Evolutionary conservation across 306 rosid genomes (phyloP).

Genomic region (Cicer chorassanicum): DNA sequence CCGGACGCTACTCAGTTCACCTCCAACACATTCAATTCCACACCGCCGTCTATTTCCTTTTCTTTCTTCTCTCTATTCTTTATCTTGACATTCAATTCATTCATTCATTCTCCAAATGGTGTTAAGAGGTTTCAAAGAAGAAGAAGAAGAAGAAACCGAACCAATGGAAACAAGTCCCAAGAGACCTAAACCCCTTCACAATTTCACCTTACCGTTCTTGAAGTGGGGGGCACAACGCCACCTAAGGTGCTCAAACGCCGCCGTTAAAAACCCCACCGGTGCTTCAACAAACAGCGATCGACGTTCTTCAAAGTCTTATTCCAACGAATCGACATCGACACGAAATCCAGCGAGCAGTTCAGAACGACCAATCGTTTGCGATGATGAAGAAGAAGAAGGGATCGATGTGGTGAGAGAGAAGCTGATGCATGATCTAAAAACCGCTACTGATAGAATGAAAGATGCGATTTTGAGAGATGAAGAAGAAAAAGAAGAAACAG

Average conservation of each 20-base stretch:
- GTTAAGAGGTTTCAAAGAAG: slow-evolving; percentile 36
- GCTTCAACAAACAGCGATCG: slow-evolving; percentile 42
- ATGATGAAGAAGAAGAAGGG: slow-evolving; percentile 51
- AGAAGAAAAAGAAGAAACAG: neutral
- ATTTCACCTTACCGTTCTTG: slow-evolving; percentile 69
- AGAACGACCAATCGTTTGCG: slow-evolving; percentile 42
- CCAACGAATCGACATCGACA: slow-evolving; percentile 40
- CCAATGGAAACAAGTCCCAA: slow-evolving; percentile 63
- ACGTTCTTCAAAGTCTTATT: slow-evolving; percentile 45
- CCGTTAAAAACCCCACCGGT: neutral
- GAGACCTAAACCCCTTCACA: slow-evolving; percentile 69
- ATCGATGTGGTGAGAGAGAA: slow-evolving; percentile 76
- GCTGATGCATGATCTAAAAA: slow-evolving; percentile 67
- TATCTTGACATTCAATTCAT: too few relatives aligned
- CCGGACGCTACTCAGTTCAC: too few relatives aligned
- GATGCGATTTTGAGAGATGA: slow-evolving; percentile 52
- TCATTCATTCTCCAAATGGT: slow-evolving; percentile 47
- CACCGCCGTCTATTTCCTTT: neutral
- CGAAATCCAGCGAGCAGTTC: slow-evolving; percentile 41
- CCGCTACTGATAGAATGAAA: slow-evolving; percentile 62
- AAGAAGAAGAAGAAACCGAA: slow-evolving; percentile 20
- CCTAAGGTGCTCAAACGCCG: slow-evolving; percentile 57
- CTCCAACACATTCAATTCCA: too few relatives aligned
- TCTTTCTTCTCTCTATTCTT: neutral
- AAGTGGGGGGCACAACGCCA: slow-evolving; percentile 77